Evolutionary conservation across 164 flowering plant genomes (phyloP).

Genomic region (Tetrastigma voinierianum): DNA sequence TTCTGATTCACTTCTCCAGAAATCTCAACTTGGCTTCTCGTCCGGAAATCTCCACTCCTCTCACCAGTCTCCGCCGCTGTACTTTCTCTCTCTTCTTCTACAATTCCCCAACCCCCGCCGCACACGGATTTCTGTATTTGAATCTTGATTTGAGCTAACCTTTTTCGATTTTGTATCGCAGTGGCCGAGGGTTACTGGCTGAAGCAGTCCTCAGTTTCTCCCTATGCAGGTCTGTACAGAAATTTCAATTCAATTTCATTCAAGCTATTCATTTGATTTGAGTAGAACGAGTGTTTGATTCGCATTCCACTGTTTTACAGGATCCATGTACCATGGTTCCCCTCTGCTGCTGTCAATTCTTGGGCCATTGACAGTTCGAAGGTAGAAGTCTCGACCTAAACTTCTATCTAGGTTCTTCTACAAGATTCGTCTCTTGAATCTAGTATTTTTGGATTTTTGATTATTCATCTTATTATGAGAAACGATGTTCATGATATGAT

Average conservation of each 20-base stretch:
- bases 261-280: background rate
- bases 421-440: no score
- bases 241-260: background rate
- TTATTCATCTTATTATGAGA: background rate
- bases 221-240: conserved; percentile 70
- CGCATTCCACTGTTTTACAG: conserved; percentile 29
- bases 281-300: background rate
- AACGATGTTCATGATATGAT: background rate
- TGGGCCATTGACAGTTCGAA: conserved; percentile 78
- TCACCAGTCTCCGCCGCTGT: conserved; percentile 97
- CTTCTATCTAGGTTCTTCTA: background rate
- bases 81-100: conserved; percentile 20
- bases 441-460: background rate
- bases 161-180: conserved; percentile 25
- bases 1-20: conserved; percentile 51
- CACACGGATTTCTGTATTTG: background rate
- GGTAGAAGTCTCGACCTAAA: conserved; percentile 31
- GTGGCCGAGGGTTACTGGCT: conserved; percentile 99
- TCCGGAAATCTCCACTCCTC: conserved; percentile 92
- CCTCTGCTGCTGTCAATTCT: conserved; percentile 74
- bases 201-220: conserved; percentile 88
- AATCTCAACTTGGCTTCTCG: conserved; percentile 69
- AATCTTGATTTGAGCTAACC: background rate
- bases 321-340: conserved; percentile 98
- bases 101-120: background rate